These are phyloP conservation scores for Lichtheimia ramosa DNA, from an alignment of 371 early-diverging fungal species.

Conservation along the genomic window DNA sequence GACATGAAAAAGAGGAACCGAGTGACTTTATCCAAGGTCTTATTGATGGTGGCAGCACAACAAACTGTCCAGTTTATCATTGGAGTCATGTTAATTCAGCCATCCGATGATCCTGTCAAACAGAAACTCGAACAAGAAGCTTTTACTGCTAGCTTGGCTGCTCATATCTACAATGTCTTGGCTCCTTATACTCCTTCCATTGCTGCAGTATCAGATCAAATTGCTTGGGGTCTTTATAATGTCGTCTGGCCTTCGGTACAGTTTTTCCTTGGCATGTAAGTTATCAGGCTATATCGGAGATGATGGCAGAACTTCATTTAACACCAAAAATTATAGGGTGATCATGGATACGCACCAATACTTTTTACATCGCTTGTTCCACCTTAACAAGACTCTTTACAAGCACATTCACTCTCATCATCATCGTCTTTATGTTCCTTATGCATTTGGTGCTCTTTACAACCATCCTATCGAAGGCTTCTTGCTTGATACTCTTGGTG, in stretches of 20 bases:
- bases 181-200: constrained; percentile 31
- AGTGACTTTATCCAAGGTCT: constrained; percentile 55
- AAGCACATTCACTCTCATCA: constrained; percentile 76
- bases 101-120: constrained; percentile 20
- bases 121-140: constrained; percentile 15
- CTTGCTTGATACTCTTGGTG: constrained; percentile 73
- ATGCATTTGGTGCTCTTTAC: constrained; percentile 81
- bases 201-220: constrained; percentile 41
- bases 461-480: constrained; percentile 83
- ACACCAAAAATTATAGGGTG: constrained; percentile 29
- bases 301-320: constrained; percentile 5
- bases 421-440: constrained; percentile 75
- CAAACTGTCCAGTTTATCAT: constrained; percentile 51
- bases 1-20: constrained; percentile 63
- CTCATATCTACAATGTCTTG: constrained; percentile 6
- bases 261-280: constrained; percentile 37
- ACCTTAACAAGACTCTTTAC: constrained; percentile 70
- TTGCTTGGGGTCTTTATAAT: constrained; percentile 49
- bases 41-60: constrained; percentile 57
- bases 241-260: constrained; percentile 26
- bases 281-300: constrained; percentile 3
- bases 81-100: constrained; percentile 25
- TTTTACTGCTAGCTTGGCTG: constrained; percentile 10
- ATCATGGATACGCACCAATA: constrained; percentile 71
- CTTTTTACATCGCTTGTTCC: constrained; percentile 76